Evolutionary conservation across 768 basidiomycete species (phyloP).

Genomic region (Cyclocybe cylindracea): DNA sequence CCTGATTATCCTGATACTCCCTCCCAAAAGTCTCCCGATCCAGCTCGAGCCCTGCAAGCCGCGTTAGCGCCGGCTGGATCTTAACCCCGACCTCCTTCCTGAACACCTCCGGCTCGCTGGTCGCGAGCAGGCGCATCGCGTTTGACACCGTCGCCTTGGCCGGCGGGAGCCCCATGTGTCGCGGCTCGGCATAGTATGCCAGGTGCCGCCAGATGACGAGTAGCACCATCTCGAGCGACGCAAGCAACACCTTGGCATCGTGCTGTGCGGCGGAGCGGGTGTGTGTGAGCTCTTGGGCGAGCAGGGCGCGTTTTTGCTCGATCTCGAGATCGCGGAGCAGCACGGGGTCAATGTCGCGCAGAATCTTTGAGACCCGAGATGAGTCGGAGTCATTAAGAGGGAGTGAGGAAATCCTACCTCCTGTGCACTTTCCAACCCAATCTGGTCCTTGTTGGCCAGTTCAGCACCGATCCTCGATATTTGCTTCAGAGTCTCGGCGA

Average conservation of each 20-base stretch:
- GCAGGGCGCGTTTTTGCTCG: conserved; percentile 64
- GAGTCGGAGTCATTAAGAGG: conserved; percentile 1
- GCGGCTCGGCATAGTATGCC: conserved; percentile 55
- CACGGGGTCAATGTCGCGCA: conserved; percentile 49
- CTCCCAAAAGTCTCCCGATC: conserved; percentile 42
- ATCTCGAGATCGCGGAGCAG: conserved; percentile 70
- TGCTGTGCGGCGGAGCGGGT: conserved; percentile 38
- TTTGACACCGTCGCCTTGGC: conserved; percentile 42
- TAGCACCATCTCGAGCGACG: conserved; percentile 75
- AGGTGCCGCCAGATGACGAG: conserved; percentile 83
- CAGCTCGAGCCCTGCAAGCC: conserved; percentile 51
- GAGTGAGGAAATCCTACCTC: conserved; percentile 47
- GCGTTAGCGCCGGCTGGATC: conserved; percentile 55
- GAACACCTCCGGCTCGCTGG: conserved; percentile 60
- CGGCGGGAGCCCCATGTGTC: conserved; percentile 30
- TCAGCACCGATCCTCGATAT: conserved; percentile 71
- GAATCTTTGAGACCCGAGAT: conserved; percentile 37
- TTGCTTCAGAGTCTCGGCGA: conserved; percentile 62
- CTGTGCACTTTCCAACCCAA: conserved; percentile 68
- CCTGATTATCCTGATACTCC: conserved; percentile 64
- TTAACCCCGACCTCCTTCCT: conserved; percentile 54
- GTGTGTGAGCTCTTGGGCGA: conserved; percentile 60
- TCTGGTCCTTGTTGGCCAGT: conserved; percentile 69
- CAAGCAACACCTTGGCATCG: conserved; percentile 58
- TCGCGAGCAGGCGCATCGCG: conserved; percentile 57